These are phyloP conservation scores for Dicorynia guianensis DNA, from an alignment of 306 rosid genomes.

Conservation along the genomic window DNA sequence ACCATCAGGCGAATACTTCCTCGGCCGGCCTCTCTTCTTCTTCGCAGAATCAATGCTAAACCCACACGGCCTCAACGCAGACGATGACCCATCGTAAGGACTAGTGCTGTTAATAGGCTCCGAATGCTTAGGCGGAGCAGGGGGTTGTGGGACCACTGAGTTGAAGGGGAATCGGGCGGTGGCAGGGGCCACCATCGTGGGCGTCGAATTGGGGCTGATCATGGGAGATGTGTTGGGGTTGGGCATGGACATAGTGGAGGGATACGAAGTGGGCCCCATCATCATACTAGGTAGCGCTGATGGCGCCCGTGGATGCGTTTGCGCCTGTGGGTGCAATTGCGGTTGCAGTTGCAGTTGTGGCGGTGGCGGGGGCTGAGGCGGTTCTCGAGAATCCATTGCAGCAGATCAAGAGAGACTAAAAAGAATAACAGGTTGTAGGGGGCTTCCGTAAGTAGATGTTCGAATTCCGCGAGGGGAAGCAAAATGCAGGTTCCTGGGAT, in stretches of 20 bases:
- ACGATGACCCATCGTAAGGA: conserved; percentile 68
- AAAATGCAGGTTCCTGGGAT: conserved; percentile 40
- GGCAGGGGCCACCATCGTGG: conserved; percentile 56
- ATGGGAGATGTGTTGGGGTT: conserved; percentile 44
- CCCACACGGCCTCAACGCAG: conserved; percentile 54
- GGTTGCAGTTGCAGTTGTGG: conserved; percentile 8
- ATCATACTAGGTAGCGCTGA: conserved; percentile 54
- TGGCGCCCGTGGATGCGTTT: not conserved
- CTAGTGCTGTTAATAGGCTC: conserved; percentile 51
- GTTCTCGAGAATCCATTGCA: conserved; percentile 77
- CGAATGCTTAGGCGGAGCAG: conserved; percentile 48
- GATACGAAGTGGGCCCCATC: conserved; percentile 59
- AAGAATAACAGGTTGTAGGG: not conserved
- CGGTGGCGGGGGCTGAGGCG: conserved; percentile 42
- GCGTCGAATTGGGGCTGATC: conserved; percentile 57
- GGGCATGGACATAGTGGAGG: conserved; percentile 44
- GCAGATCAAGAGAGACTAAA: conserved; percentile 27
- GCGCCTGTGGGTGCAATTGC: not conserved
- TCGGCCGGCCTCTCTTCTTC: conserved; percentile 94
- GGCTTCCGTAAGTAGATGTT: not conserved
- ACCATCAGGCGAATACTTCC: conserved; percentile 90
- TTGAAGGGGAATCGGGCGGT: conserved; percentile 74
- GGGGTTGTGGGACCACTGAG: conserved; percentile 47
- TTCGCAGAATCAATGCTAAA: conserved; percentile 62
- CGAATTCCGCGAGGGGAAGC: conserved; percentile 12